Evolutionary conservation across 306 rosid species (phyloP).

Genomic region (Dicorynia guianensis): DNA sequence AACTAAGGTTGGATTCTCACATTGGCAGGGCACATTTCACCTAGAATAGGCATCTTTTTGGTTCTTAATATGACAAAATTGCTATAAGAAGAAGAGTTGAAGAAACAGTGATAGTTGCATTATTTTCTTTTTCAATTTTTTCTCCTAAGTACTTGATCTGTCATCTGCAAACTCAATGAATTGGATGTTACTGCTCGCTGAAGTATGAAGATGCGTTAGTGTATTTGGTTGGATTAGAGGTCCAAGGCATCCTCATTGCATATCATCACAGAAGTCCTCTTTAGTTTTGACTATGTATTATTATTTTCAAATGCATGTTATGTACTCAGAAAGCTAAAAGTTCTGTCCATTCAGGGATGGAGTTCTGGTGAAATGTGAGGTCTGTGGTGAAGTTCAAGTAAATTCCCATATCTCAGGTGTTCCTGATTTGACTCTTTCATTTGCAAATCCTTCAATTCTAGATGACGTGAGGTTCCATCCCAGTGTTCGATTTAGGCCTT

Average conservation of each 20-base stretch:
- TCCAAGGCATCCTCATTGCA: neutral
- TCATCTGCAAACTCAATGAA: conserved; percentile 28
- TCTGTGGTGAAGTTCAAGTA: conserved; percentile 91
- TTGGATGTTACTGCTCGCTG: conserved; percentile 10
- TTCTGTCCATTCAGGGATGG: conserved; percentile 76
- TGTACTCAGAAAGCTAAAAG: conserved; percentile 2
- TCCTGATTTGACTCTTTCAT: conserved; percentile 91
- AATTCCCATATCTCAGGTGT: conserved; percentile 91
- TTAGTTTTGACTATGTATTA: conserved; percentile 17
- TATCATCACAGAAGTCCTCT: conserved; percentile 12
- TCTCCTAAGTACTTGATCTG: neutral
- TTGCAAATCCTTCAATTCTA: conserved; percentile 84
- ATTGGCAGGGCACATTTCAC: neutral
- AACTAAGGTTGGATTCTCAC: conserved; percentile 17
- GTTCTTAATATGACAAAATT: neutral
- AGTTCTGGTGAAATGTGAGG: conserved; percentile 82
- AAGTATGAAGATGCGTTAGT: conserved; percentile 30
- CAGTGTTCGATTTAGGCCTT: conserved; percentile 83
- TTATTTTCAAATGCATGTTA: conserved; percentile 31
- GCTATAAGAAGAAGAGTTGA: conserved; percentile 13
- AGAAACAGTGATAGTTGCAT: conserved; percentile 10
- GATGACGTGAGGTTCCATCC: conserved; percentile 96
- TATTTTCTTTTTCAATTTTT: neutral
- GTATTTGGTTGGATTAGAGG: conserved; percentile 17
- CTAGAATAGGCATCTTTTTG: neutral